Conservation (phyloP, 1,284 basidiomycete genomes). For the Crepidotus sp. region DNA sequence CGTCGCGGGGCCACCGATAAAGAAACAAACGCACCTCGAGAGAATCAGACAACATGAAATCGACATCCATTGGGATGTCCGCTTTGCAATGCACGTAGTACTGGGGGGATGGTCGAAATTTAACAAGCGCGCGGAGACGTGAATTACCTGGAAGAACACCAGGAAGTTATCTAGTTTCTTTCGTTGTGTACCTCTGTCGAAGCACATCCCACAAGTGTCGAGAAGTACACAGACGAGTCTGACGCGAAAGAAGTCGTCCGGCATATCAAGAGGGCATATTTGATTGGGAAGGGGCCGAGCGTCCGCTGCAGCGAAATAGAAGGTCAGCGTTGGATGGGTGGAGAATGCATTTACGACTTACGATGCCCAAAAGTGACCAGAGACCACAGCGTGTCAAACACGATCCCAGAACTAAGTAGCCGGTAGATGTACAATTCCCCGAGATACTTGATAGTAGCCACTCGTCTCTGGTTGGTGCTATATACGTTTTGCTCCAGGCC, state of each 20-base stretch:
- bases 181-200: conserved; percentile 85
- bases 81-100: conserved; percentile 86
- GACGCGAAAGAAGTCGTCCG: conserved; percentile 93
- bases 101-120: conserved; percentile 32
- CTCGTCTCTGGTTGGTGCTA: conserved; percentile 87
- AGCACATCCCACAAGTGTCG: conserved; percentile 97
- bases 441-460: conserved; percentile 88
- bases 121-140: background rate
- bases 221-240: conserved; percentile 87
- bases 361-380: conserved; percentile 94
- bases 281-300: conserved; percentile 83
- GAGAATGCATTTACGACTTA: conserved; percentile 36
- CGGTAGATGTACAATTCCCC: conserved; percentile 98
- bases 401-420: conserved; percentile 79
- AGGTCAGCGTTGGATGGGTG: background rate
- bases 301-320: conserved; percentile 50
- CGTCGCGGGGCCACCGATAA: background rate
- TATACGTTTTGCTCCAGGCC: conserved; percentile 95
- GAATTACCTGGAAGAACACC: conserved; percentile 79
- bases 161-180: conserved; percentile 91
- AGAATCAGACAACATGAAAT: conserved; percentile 93
- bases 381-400: conserved; percentile 94
- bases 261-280: conserved; percentile 74
- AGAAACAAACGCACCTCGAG: conserved; percentile 57
- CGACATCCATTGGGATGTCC: conserved; percentile 89